These are phyloP conservation scores for Coprinopsis marcescibilis DNA, from an alignment of 768 basidiomycete genomes.

Conservation along the genomic window DNA sequence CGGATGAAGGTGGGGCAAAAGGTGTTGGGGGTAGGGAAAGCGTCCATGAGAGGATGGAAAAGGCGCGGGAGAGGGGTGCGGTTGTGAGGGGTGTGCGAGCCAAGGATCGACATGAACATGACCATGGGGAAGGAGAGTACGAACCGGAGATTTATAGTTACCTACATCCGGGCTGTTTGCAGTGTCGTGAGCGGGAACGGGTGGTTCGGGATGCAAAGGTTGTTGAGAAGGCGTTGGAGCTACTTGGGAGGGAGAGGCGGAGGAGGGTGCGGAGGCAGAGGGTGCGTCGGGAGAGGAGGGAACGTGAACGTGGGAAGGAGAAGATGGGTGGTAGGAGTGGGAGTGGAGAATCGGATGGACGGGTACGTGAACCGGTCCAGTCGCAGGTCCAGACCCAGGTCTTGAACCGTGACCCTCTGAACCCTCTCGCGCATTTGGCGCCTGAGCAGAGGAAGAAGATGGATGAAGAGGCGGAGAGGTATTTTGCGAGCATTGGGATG, in stretches of 20 bases:
- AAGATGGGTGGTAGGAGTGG: neutral
- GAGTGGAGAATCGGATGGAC: neutral
- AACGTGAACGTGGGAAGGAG: neutral
- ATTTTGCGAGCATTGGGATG: neutral
- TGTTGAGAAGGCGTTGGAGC: slow-evolving; percentile 9
- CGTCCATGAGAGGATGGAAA: slow-evolving; percentile 30
- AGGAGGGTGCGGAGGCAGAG: neutral
- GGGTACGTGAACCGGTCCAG: neutral
- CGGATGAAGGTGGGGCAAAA: neutral
- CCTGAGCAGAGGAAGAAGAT: neutral
- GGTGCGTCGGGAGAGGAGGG: neutral
- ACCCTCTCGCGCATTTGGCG: neutral
- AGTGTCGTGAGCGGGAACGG: slow-evolving; percentile 17
- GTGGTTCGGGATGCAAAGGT: slow-evolving; percentile 3
- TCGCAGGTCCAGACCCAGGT: too few species aligned
- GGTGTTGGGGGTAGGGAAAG: slow-evolving; percentile 19
- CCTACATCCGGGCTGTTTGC: slow-evolving; percentile 2
- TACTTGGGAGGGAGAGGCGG: slow-evolving; percentile 1
- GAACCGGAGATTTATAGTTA: neutral
- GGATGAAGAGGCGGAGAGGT: neutral
- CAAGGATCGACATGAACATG: neutral
- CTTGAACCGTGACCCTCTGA: neutral
- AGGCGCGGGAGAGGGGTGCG: slow-evolving; percentile 17
- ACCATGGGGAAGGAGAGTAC: too few species aligned
- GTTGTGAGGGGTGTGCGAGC: neutral